Conservation (phyloP, 108 stramenopile genomes). For the Fistulifera pelliculosa region DNA sequence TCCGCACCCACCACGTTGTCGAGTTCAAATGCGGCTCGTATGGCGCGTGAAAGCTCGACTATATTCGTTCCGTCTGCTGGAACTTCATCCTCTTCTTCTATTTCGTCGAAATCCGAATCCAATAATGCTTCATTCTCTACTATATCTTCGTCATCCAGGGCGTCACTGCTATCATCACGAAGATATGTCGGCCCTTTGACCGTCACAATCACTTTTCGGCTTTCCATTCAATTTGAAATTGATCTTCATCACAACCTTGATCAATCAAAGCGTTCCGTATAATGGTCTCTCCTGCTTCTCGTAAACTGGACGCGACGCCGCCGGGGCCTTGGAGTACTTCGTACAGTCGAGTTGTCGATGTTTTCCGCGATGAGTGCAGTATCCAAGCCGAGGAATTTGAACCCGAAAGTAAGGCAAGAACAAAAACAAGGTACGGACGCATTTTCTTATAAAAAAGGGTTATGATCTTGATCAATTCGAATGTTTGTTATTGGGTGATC, state of each 20-base stretch:
- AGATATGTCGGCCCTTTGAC: constrained; percentile 23
- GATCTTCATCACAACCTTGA: constrained; percentile 6
- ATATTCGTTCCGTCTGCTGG: constrained; percentile 20
- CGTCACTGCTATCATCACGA: constrained; percentile 11
- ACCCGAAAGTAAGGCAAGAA: no score
- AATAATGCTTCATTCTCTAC: not conserved
- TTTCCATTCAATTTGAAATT: constrained; percentile 50
- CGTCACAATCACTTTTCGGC: constrained; percentile 43
- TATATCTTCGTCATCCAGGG: constrained; percentile 14
- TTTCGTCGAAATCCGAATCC: not conserved
- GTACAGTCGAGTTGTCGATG: no score
- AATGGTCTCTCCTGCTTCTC: no score
- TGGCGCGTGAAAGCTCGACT: constrained; percentile 38
- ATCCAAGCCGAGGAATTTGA: no score
- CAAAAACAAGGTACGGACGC: no score
- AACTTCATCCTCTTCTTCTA: constrained; percentile 16
- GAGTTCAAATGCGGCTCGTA: constrained; percentile 41
- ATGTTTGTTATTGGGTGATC: no score
- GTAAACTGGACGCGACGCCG: no score
- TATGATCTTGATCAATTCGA: no score
- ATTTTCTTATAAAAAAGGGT: no score
- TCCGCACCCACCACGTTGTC: constrained; percentile 26
- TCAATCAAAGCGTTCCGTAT: not conserved
- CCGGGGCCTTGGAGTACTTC: no score
- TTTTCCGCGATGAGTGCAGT: no score